Base-by-base conservation (phyloP, 371 early-diverging fungal species). In the Apophysomyces trapeziformis region DNA sequence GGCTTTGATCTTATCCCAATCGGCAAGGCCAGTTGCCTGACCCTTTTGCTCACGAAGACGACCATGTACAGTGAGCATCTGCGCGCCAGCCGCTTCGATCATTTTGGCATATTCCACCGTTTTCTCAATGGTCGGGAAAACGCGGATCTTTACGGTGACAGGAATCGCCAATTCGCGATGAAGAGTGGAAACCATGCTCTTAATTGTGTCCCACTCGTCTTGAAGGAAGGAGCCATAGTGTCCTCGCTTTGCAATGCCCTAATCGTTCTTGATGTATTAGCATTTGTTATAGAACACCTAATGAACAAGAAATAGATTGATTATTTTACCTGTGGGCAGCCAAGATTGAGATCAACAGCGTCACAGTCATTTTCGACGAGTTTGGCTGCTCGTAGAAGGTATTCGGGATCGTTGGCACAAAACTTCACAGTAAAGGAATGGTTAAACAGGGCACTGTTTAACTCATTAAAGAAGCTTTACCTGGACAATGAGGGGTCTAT, bases 311-410 rank as follows among this genome's bases (percentile, higher is more conserved):
- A 45, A 45, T 5, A 12, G 7, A 45, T 1, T 1, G 13, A 7
- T 45, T 45, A 5, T 13, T 13, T n/a, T 45, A 45, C 46, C 16
- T 81, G 94, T 7, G 99, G 99, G 73, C 99, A 99, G 7, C 99
- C 99, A 14, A 99, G 86, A 64, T 99, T 99, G 41, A 99, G 76
- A 79, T 99, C 99, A 7, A 99, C 94, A 18, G 97, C 99, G 70
- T 96, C 96, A 65, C 96, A 96, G 57, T 93, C 79, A 60, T 89
- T 85, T 68, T 95, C 91, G 7, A 98, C 94, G 41, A 92, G 70
- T 61, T 87, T 79, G 1, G 98, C 96, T 2, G 99, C 98, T 46
- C 82, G 78, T 1, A 99, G 83, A 45, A 99, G 86, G 11, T 69
- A 71, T 12, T 92, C 89, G 2, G 99, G 95, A 65, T 99, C 95